Evolutionary conservation across 257 asterid species (phyloP), one percentile per base, ranked within the genome.

Genomic region (Forsythia suspensa): DNA sequence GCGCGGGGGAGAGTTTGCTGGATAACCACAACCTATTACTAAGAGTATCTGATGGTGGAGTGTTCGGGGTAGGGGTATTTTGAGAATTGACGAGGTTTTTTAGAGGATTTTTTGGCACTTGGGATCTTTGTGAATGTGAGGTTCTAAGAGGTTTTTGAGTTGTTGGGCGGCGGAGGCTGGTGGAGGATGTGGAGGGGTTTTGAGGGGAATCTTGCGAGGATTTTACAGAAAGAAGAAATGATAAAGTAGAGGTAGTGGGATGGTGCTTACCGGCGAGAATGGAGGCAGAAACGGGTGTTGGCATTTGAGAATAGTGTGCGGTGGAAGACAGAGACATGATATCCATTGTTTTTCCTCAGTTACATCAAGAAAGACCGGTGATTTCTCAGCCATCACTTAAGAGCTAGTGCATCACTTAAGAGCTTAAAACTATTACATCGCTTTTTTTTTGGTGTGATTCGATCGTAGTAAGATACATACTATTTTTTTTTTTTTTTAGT

Each of bases 1-100:
- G 87, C 4, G 90, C 91, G 71, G 95, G 91, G 71, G 89, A 78
- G 73, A 92, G 93, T 80, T 91, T 93, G 83, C 92, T 92, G 85
- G 98, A 90, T 69, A 95, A 63, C 96, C 98, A 85, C 46, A 95
- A 92, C 89, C 93, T 95, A 74, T 81, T 88, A 65, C 88, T 78
- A 15, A 95, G 85, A 51, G 86, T 78, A 69, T 87, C 91, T 8
- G 78, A 83, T 18, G 84, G 20, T 4, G 91, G 85, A 20, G 88
- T 8, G 77, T 18, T 36, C 73, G 84, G 83, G 44, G 20, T 78
- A 40, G 84, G 83, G 41, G 24, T 76, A 37, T 39, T 82, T 29
- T n/a, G 76, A 84, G 88, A 43, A 69, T 44, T 80, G 20, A 84
- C 75, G 61, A 91, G 84, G 65, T 83, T 88, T 71, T 87, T 90